These are phyloP conservation scores for Aspergillus brasiliensis DNA, from an alignment of 2,329 filamentous ascomycete genomes.

Conservation along the genomic window DNA sequence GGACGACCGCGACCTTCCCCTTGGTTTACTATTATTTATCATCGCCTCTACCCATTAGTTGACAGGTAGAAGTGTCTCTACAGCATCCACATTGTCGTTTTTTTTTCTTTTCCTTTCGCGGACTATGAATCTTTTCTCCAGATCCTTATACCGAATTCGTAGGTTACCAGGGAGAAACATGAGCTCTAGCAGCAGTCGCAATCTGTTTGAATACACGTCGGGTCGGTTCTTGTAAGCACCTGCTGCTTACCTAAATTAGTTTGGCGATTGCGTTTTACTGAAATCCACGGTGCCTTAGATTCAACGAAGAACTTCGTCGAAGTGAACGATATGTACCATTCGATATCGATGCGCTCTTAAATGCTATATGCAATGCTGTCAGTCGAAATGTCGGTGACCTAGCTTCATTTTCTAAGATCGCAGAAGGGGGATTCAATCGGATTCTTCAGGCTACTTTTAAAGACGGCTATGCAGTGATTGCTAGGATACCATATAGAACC, in stretches of 20 bases:
- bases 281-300: neutral
- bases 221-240: constrained; percentile 7
- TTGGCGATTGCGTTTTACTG: neutral
- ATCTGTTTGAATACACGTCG: constrained; percentile 8
- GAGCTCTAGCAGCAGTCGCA: neutral
- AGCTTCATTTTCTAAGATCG: constrained; percentile 29
- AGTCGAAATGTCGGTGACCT: neutral
- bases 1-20: no score
- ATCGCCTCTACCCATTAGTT: no score
- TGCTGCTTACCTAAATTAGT: neutral
- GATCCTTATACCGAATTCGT: no score
- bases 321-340: constrained; percentile 5
- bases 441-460: constrained; percentile 35
- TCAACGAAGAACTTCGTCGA: constrained; percentile 6
- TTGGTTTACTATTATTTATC: no score
- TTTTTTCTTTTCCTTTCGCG: no score
- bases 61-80: no score
- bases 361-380: neutral
- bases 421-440: constrained; percentile 43
- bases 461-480: constrained; percentile 34
- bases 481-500: constrained; percentile 35
- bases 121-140: no score
- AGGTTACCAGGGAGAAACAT: neutral
- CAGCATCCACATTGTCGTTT: no score
- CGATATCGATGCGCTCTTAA: constrained; percentile 3